phyloP scores from a whole-genome alignment of 2,329 filamentous ascomycete genomes.

The Aspergillus sp. region DNA sequence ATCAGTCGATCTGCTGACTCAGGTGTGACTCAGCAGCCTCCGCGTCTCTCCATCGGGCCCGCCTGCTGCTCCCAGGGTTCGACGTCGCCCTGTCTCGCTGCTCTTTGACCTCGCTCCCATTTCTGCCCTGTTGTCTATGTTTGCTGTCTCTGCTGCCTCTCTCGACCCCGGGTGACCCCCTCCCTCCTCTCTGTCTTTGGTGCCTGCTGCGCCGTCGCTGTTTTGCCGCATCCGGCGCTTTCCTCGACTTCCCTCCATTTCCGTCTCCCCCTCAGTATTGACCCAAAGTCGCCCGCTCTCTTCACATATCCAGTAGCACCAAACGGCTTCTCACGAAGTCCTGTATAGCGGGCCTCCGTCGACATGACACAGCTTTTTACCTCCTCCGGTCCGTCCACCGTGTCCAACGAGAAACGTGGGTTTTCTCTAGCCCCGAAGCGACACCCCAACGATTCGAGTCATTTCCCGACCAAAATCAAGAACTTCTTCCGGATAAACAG shows the following conservation, averaged over 20 bases:
- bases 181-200: conserved; percentile 7
- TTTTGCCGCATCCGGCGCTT: too few species aligned
- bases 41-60: too few species aligned
- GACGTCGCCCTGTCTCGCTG: too few species aligned
- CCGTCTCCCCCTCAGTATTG: background rate
- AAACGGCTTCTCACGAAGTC: too few species aligned
- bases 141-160: conserved; percentile 9
- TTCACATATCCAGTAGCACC: too few species aligned
- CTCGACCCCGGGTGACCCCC: conserved; percentile 17
- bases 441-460: conserved; percentile 34
- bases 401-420: conserved; percentile 37
- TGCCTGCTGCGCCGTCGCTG: background rate
- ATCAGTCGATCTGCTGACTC: too few species aligned
- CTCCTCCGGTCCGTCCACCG: conserved; percentile 26
- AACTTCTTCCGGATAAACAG: conserved; percentile 61
- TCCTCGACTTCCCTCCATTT: too few species aligned
- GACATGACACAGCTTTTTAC: conserved; percentile 38
- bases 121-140: conserved; percentile 12
- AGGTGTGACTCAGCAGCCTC: too few species aligned
- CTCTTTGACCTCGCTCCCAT: conserved; percentile 7
- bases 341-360: conserved; percentile 2
- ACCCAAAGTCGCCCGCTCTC: too few species aligned
- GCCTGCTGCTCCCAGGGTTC: too few species aligned
- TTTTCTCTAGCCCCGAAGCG: conserved; percentile 38
- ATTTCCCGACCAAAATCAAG: conserved; percentile 56